phyloP scores from a whole-genome alignment of 768 basidiomycete genomes.

The Nevesoporus exiguus region DNA sequence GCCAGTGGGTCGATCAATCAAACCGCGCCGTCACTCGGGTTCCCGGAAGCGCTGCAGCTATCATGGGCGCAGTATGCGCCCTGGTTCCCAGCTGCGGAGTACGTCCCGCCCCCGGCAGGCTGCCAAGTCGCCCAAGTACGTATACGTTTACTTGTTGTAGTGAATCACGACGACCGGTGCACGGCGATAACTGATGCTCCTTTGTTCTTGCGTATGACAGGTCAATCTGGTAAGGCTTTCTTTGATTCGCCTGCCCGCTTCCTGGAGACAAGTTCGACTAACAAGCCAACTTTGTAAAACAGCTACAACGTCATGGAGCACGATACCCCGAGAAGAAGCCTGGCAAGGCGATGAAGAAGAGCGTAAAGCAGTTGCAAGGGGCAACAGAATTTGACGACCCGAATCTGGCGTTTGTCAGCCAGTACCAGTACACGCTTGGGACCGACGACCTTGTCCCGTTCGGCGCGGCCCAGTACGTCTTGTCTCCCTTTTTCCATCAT shows the following conservation, averaged over 20 bases:
- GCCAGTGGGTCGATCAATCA: not conserved
- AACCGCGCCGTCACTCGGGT: conserved; percentile 8
- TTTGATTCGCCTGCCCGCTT: not conserved
- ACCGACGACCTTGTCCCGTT: conserved; percentile 56
- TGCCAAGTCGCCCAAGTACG: conserved; percentile 55
- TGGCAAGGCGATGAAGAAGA: conserved; percentile 37
- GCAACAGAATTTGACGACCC: conserved; percentile 43
- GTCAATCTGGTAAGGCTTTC: conserved; percentile 16
- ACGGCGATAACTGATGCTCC: not conserved
- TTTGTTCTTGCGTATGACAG: not conserved
- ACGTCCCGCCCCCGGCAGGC: conserved; percentile 40
- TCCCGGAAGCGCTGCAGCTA: conserved; percentile 15
- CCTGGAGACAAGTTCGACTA: not conserved
- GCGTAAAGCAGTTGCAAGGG: conserved; percentile 51
- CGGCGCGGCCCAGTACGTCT: conserved; percentile 64
- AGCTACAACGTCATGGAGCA: conserved; percentile 79
- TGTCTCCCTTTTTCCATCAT: conserved; percentile 41
- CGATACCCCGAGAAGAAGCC: conserved; percentile 61
- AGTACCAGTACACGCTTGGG: conserved; percentile 57
- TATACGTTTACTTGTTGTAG: too few species aligned
- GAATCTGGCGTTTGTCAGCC: conserved; percentile 47
- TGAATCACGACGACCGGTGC: too few species aligned
- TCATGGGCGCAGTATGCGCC: conserved; percentile 61
- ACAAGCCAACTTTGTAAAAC: not conserved
- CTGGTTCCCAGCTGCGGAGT: conserved; percentile 44